Evolutionary conservation across 768 basidiomycete species (phyloP).

Genomic region (Leccinum disarticulatum): DNA sequence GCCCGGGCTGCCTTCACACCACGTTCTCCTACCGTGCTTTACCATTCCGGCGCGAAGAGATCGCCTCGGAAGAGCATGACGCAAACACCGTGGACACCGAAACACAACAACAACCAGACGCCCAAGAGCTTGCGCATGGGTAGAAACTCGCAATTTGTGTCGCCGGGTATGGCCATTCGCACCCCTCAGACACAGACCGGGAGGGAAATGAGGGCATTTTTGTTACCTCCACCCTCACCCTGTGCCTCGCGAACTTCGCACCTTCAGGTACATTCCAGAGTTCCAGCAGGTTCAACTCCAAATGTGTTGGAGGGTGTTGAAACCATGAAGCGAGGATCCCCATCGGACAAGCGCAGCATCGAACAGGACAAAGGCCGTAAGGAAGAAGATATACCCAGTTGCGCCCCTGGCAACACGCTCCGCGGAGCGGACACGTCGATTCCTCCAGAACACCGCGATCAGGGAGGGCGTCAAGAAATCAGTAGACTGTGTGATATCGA

Average conservation of each 20-base stretch:
- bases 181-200: conserved; percentile 16
- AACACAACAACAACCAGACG: conserved; percentile 8
- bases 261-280: not conserved
- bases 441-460: conserved; percentile 16
- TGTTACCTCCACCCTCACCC: conserved; percentile 29
- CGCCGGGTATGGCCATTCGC: conserved; percentile 10
- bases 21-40: conserved; percentile 19
- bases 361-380: conserved; percentile 25
- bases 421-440: conserved; percentile 46
- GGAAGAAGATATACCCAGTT: conserved; percentile 28
- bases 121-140: conserved; percentile 6
- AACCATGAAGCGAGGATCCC: not conserved
- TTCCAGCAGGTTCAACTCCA: not conserved
- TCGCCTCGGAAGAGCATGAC: conserved; percentile 15
- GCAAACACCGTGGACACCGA: conserved; percentile 17
- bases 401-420: conserved; percentile 40
- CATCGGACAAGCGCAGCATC: not conserved
- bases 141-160: conserved; percentile 7
- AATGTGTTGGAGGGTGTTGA: too few species aligned
- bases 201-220: conserved; percentile 21
- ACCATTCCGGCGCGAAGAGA: conserved; percentile 1
- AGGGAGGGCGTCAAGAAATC: not conserved
- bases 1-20: conserved; percentile 16
- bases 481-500: conserved; percentile 22
- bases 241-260: conserved; percentile 13